Evolutionary conservation across 2,329 filamentous ascomycete species (phyloP), one percentile per base, ranked within the genome.

Genomic region (Botrytis elliptica): DNA sequence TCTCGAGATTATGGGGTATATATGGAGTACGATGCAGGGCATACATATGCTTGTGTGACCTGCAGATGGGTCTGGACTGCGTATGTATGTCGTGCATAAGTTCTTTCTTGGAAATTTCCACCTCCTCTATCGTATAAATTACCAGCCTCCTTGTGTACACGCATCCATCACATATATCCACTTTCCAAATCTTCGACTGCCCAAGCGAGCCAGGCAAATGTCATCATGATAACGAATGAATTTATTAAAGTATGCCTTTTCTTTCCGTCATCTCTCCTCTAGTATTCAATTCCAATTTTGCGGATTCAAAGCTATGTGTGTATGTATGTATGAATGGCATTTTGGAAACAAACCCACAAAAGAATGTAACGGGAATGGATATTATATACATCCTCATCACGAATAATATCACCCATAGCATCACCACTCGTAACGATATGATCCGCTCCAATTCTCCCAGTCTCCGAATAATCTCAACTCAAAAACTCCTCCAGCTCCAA

Each of bases 21-120:
- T 63, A 42, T 63, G 38, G 60, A 63, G 60, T 44, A 65, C 57
- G 57, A 60, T 65, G 63, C 63, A 65, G 42, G 63, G 60, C 60
- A 64, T 64, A 46, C 60, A 64, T 64, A 46, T 65, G 63, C 63
- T 65, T 33, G 42, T 65, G n/a, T 65, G 42, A 65, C 42, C 29
- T 65, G 63, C 63, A 65, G 63, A 66, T 66, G 64, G 20, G 44
- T 49, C 64, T 66, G 8, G n/a, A 29, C 33, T 60, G 57, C 18
- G 29, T 46, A 44, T 46, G 63, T 65, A 49, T 66, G 64, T 66
- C 29, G 29, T 66, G 64, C 42, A 66, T 66, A 38, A 66, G 44
- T 36, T 49, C 20, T 20, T 9, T 66, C 42, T n/a, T 36, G 29
- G 44, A 25, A 36, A 25, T 65, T 57, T 8, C 25, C 52, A 57